phyloP scores from a whole-genome alignment of 2,329 filamentous ascomycete species.

The Phaeomoniella chlamydospora region DNA sequence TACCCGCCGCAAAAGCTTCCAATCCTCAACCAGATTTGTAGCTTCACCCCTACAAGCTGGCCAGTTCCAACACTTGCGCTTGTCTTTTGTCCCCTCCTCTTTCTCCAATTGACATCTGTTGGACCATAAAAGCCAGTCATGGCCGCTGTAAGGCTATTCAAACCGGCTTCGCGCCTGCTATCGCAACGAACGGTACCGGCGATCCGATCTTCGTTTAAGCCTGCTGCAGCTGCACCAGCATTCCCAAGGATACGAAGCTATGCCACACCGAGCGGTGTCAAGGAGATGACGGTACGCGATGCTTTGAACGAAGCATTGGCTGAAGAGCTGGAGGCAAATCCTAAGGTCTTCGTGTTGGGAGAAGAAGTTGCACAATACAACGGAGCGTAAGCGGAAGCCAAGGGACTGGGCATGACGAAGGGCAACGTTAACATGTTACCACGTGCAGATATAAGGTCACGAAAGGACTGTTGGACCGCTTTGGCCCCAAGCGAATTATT shows the following conservation, averaged over 20 bases:
- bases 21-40: background rate
- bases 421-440: background rate
- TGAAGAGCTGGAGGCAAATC: conserved; percentile 88
- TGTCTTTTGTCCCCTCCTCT: conserved; percentile 29
- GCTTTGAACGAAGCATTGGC: conserved; percentile 95
- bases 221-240: conserved; percentile 31
- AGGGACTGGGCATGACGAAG: background rate
- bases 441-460: conserved; percentile 76
- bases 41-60: background rate
- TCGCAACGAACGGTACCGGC: conserved; percentile 37
- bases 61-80: background rate
- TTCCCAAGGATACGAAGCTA: conserved; percentile 37
- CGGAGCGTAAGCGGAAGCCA: conserved; percentile 52
- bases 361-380: conserved; percentile 99
- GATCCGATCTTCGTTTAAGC: conserved; percentile 38
- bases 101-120: conserved; percentile 23
- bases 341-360: conserved; percentile 89
- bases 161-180: conserved; percentile 48
- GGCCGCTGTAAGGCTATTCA: conserved; percentile 47
- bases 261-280: conserved; percentile 47
- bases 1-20: background rate
- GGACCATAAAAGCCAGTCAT: conserved; percentile 20
- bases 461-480: conserved; percentile 90
- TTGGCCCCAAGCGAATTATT: conserved; percentile 93
- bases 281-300: conserved; percentile 94